These are phyloP conservation scores for Suhomyces atakaporum DNA, from an alignment of 1,139 yeast genomes.

Conservation along the genomic window DNA sequence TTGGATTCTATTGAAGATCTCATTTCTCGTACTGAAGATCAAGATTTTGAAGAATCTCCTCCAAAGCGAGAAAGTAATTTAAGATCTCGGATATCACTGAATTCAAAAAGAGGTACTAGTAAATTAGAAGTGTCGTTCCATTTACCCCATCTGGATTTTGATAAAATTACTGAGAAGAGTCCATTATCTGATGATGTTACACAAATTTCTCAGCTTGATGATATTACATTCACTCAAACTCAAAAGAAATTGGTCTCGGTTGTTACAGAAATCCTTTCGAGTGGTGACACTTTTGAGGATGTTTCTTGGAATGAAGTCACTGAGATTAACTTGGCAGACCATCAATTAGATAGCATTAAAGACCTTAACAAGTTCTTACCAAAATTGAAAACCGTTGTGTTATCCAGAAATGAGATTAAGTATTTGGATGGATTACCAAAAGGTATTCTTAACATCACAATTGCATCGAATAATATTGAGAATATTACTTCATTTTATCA, in stretches of 20 bases:
- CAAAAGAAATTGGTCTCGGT: constrained; percentile 47
- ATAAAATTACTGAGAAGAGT: constrained; percentile 19
- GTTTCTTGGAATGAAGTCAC: constrained; percentile 47
- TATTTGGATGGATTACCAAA: constrained; percentile 52
- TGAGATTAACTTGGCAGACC: constrained; percentile 37
- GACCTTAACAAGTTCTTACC: constrained; percentile 51
- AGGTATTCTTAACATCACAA: constrained; percentile 36
- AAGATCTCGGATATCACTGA: constrained; percentile 5
- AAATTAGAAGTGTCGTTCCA: constrained; percentile 47
- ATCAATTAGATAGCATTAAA: constrained; percentile 40
- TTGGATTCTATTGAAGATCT: constrained; percentile 50
- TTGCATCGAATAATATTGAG: constrained; percentile 41
- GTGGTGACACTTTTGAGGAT: constrained; percentile 22
- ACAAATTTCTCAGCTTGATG: constrained; percentile 43
- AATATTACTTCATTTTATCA: constrained; percentile 44
- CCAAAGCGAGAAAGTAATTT: constrained; percentile 4
- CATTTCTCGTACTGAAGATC: constrained; percentile 24
- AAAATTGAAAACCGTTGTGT: constrained; percentile 36
- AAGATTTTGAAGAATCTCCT: constrained; percentile 8
- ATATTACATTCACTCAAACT: constrained; percentile 52
- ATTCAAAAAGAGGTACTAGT: constrained; percentile 17
- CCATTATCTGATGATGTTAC: constrained; percentile 38
- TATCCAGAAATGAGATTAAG: constrained; percentile 45
- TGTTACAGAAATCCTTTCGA: constrained; percentile 47
- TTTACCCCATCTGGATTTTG: constrained; percentile 29